phyloP scores from a whole-genome alignment of 106 monocot genomes.

The Alisma plantagoaquatica region DNA sequence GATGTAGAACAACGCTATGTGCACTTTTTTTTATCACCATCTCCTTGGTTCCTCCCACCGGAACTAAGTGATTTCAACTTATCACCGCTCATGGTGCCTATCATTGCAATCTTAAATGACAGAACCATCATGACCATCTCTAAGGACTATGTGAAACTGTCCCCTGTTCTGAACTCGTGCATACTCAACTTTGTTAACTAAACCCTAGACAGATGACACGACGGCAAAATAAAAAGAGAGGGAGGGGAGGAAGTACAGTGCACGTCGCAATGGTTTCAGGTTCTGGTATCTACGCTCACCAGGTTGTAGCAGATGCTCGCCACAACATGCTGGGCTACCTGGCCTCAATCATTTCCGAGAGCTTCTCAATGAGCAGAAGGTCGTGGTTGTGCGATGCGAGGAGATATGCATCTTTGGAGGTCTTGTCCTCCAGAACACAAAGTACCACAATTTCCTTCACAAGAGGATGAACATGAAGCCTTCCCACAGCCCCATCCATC shows the following conservation, averaged over 20 bases:
- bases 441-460: slow-evolving; percentile 76
- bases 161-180: background rate
- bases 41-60: too few species aligned
- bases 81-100: background rate
- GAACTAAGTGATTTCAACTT: background rate
- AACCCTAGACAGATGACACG: too few species aligned
- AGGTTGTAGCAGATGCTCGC: slow-evolving; percentile 78
- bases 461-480: slow-evolving; percentile 99
- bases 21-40: background rate
- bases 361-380: slow-evolving; percentile 83
- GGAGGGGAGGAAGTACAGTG: slow-evolving; percentile 7
- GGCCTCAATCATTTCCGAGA: slow-evolving; percentile 83
- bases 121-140: background rate
- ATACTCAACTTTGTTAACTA: too few species aligned
- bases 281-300: slow-evolving; percentile 53
- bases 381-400: slow-evolving; percentile 90
- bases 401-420: slow-evolving; percentile 94
- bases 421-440: slow-evolving; percentile 94
- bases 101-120: background rate
- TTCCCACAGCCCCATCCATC: slow-evolving; percentile 90
- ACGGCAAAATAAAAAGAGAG: too few species aligned
- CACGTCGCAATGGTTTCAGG: slow-evolving; percentile 66
- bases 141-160: background rate
- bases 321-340: slow-evolving; percentile 91
- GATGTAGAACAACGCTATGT: background rate